Conservation (phyloP, 306 rosid species). For the Parietaria judaica region DNA sequence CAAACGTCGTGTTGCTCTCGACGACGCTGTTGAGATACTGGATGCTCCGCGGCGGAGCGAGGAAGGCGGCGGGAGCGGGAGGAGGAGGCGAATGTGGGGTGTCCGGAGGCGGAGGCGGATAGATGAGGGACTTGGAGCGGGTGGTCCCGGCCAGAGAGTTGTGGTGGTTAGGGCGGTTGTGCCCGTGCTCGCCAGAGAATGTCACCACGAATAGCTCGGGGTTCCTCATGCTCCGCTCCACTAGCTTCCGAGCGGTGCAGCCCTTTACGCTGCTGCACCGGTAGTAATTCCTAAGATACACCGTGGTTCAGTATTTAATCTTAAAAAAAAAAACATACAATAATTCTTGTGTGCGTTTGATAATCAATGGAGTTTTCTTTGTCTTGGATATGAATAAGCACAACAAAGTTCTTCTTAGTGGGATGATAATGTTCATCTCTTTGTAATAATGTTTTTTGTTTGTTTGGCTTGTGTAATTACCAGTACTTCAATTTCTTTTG, state of each 20-base stretch:
- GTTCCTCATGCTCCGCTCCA: conserved; percentile 14
- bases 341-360: no score
- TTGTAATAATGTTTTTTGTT: no score
- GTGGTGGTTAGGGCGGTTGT: conserved; percentile 60
- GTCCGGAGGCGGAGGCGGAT: conserved; percentile 1
- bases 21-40: not conserved
- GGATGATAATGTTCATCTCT: no score
- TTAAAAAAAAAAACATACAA: no score
- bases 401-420: no score
- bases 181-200: conserved; percentile 66
- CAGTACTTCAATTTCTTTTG: no score
- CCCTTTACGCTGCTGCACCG: no score
- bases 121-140: conserved; percentile 21
- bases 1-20: not conserved
- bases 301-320: no score
- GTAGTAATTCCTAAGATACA: not conserved
- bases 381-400: no score
- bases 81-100: conserved; percentile 14
- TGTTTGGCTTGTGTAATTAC: no score
- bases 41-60: conserved; percentile 3
- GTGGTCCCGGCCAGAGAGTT: conserved; percentile 60
- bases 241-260: no score
- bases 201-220: conserved; percentile 42
- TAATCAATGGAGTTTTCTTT: no score
- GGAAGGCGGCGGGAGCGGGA: conserved; percentile 5